phyloP scores from a whole-genome alignment of 805 yeast species.

The Kodamaea leandrae region DNA sequence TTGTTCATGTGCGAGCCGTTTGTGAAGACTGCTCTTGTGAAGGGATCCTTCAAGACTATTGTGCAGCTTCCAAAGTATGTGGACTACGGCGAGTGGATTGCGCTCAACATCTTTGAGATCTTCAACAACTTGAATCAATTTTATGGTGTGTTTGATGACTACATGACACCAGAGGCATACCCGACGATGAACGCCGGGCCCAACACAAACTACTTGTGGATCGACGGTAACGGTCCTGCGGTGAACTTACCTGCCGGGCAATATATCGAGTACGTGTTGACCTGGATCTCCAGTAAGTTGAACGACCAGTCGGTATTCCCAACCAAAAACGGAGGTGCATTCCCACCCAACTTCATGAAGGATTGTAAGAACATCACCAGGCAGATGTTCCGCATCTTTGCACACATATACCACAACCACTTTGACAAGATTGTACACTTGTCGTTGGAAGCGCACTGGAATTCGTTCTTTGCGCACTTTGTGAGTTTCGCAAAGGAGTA shows the following conservation, averaged over 20 bases:
- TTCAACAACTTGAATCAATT: slow-evolving; percentile 83
- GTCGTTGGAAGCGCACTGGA: slow-evolving; percentile 95
- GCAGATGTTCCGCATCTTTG: slow-evolving; percentile 94
- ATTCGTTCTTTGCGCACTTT: slow-evolving; percentile 93
- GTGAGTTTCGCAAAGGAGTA: slow-evolving; percentile 84
- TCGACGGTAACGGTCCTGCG: slow-evolving; percentile 72
- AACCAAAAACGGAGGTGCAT: slow-evolving; percentile 83
- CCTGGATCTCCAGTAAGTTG: slow-evolving; percentile 85
- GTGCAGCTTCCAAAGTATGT: slow-evolving; percentile 94
- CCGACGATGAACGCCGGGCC: slow-evolving; percentile 98
- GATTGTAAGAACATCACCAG: slow-evolving; percentile 84
- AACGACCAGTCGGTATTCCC: slow-evolving; percentile 92
- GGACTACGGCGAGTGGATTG: slow-evolving; percentile 93
- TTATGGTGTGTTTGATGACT: slow-evolving; percentile 87
- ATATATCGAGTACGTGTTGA: slow-evolving; percentile 85
- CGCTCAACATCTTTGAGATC: slow-evolving; percentile 86
- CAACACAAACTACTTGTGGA: slow-evolving; percentile 86
- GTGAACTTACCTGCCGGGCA: slow-evolving; percentile 88
- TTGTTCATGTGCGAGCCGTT: slow-evolving; percentile 89
- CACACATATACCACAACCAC: slow-evolving; percentile 92
- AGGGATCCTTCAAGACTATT: slow-evolving; percentile 94
- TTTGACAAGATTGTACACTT: slow-evolving; percentile 91
- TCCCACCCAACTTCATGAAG: slow-evolving; percentile 79
- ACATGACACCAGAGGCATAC: slow-evolving; percentile 82
- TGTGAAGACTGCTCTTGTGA: slow-evolving; percentile 89